phyloP scores from a whole-genome alignment of 2,329 filamentous ascomycete species.

The Xylaria digitata region DNA sequence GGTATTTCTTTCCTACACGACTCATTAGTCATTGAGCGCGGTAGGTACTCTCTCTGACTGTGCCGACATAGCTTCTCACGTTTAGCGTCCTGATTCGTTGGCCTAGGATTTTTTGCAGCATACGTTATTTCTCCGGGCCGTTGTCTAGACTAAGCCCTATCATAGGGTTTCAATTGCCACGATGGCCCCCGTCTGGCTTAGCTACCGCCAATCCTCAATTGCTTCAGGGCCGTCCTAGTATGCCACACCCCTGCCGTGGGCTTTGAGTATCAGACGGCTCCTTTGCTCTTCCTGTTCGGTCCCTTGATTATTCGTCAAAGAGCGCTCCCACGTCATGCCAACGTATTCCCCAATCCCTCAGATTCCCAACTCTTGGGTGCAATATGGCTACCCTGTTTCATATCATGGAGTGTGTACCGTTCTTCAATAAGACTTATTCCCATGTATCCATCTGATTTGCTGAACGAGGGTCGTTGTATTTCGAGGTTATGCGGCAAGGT shows the following conservation, averaged over 20 bases:
- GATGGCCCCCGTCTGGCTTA: not conserved
- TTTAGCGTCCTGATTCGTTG: not conserved
- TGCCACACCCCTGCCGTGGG: conserved; percentile 18
- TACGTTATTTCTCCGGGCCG: conserved; percentile 6
- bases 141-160: conserved; percentile 30
- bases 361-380: not conserved
- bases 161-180: conserved; percentile 22
- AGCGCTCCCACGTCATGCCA: conserved; percentile 4
- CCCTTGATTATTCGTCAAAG: not conserved
- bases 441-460: not conserved
- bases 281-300: conserved; percentile 8
- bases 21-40: not conserved
- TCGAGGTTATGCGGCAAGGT: not conserved
- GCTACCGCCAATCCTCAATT: conserved; percentile 7
- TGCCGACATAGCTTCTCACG: not conserved
- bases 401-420: not conserved
- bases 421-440: not conserved
- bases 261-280: conserved; percentile 6
- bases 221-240: not conserved
- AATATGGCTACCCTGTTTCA: conserved; percentile 8
- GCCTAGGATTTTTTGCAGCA: not conserved
- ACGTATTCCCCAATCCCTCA: conserved; percentile 1
- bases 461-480: not conserved
- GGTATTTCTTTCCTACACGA: not conserved
- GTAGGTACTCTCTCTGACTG: not conserved